phyloP scores from a whole-genome alignment of 1,139 yeast genomes.

The Lodderomyces theae region DNA sequence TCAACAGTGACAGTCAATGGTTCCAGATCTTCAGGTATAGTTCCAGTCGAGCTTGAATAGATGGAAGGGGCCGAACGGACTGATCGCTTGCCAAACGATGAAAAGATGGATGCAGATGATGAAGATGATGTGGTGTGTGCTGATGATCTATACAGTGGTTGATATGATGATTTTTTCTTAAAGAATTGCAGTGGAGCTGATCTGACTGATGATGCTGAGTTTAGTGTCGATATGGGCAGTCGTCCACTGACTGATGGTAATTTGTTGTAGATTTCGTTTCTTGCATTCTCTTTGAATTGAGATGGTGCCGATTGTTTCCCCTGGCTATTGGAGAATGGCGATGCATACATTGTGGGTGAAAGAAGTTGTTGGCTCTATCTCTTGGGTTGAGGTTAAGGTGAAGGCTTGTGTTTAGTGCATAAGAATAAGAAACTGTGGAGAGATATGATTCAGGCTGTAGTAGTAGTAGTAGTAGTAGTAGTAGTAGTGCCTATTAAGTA shows the following conservation, averaged over 20 bases:
- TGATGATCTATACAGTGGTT: constrained; percentile 15
- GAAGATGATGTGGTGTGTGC: constrained; percentile 10
- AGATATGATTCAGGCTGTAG: no score
- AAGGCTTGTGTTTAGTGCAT: neutral
- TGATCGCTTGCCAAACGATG: constrained; percentile 38
- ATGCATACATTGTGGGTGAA: constrained; percentile 33
- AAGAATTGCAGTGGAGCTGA: constrained; percentile 32
- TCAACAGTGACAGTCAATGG: constrained; percentile 45
- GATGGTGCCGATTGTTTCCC: constrained; percentile 38
- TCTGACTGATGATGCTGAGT: constrained; percentile 26
- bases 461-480: no score
- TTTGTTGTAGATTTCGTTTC: constrained; percentile 47
- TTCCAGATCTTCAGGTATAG: constrained; percentile 48
- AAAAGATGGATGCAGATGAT: constrained; percentile 21
- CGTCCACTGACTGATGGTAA: constrained; percentile 26
- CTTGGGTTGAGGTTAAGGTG: neutral
- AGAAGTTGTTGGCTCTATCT: neutral
- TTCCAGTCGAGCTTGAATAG: constrained; percentile 43
- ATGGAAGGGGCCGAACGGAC: constrained; percentile 46
- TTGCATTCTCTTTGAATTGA: constrained; percentile 44
- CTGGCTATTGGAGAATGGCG: constrained; percentile 34
- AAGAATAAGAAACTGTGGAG: no score
- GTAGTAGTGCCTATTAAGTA: no score
- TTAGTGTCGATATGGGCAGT: neutral
- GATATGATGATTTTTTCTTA: constrained; percentile 15